Percentiles rank a stretch among this genome's conserved stretches.
These are phyloP conservation scores for Botrytis squamosa DNA, from an alignment of 2,329 filamentous ascomycete species.

Conservation along the genomic window DNA sequence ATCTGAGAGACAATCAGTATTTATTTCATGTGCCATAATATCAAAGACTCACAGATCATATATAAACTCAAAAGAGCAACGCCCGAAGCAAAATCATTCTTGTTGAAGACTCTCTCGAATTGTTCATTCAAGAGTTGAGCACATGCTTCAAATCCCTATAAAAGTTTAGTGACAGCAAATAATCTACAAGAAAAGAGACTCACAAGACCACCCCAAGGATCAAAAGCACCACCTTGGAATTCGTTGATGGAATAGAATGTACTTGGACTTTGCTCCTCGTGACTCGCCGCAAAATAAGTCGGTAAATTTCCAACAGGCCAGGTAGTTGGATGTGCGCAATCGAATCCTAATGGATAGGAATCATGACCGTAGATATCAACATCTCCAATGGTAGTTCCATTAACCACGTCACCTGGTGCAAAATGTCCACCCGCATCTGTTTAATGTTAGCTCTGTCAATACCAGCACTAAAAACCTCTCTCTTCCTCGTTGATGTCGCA, in stretches of 20 bases:
- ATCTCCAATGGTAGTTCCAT: conserved; percentile 36
- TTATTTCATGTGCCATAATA: conserved; percentile 30
- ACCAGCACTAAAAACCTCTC: not conserved
- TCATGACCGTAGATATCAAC: conserved; percentile 44
- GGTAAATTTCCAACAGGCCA: conserved; percentile 61
- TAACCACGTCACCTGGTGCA: conserved; percentile 33
- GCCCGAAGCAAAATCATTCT: conserved; percentile 67
- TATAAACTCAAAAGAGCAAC: conserved; percentile 70
- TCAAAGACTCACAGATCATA: conserved; percentile 54
- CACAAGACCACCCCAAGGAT: conserved; percentile 67
- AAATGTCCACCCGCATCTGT: conserved; percentile 33
- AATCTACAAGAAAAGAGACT: conserved; percentile 13
- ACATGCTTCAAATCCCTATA: conserved; percentile 63
- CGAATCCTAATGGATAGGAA: conserved; percentile 47
- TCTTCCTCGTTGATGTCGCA: not conserved
- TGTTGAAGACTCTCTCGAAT: conserved; percentile 76
- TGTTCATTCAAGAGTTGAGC: conserved; percentile 65
- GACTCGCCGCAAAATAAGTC: conserved; percentile 52
- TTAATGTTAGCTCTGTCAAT: conserved; percentile 13
- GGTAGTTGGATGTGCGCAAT: conserved; percentile 47
- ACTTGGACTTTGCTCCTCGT: conserved; percentile 59
- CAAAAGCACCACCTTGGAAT: conserved; percentile 71
- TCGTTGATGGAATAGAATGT: conserved; percentile 62
- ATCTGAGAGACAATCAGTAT: conserved; percentile 48
- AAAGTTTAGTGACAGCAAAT: conserved; percentile 13